phyloP scores from a whole-genome alignment of 2,329 filamentous ascomycete species.

The Thermochaetoides dissita region DNA sequence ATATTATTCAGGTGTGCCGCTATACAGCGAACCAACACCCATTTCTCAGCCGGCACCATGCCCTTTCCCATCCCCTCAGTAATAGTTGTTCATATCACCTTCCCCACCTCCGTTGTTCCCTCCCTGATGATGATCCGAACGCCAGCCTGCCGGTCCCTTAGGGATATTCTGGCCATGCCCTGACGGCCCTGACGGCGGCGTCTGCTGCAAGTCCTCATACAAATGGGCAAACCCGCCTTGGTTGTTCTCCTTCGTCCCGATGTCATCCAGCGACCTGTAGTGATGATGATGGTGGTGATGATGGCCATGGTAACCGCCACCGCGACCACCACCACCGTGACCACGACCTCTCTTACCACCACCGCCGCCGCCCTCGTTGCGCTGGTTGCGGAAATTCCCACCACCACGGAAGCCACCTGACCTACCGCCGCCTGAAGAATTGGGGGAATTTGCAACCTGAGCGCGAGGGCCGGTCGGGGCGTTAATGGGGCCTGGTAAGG shows the following conservation, averaged over 20 bases:
- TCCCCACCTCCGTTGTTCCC: neutral
- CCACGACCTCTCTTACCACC: constrained; percentile 20
- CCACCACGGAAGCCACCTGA: constrained; percentile 26
- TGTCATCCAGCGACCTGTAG: constrained; percentile 57
- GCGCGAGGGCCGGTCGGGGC: neutral
- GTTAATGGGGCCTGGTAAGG: constrained; percentile 11
- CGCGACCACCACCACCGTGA: constrained; percentile 24
- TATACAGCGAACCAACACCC: too few relatives aligned
- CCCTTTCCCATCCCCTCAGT: neutral
- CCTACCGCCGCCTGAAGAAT: constrained; percentile 23
- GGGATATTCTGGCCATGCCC: too few relatives aligned
- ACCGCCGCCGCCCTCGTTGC: constrained; percentile 26
- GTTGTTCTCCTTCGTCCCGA: constrained; percentile 34
- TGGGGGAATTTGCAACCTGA: constrained; percentile 17
- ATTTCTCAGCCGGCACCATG: too few relatives aligned
- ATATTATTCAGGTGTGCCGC: too few relatives aligned
- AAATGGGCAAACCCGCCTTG: constrained; percentile 29
- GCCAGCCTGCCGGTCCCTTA: neutral
- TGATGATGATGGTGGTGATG: constrained; percentile 32
- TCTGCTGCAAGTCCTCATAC: constrained; percentile 28
- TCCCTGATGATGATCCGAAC: constrained; percentile 3
- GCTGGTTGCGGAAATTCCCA: constrained; percentile 22
- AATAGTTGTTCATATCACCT: too few relatives aligned
- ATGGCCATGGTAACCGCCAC: constrained; percentile 33
- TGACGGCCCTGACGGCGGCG: neutral